Base-by-base conservation (phyloP, 495 filamentous ascomycete species). In the Hyaloscypha finlandica region DNA sequence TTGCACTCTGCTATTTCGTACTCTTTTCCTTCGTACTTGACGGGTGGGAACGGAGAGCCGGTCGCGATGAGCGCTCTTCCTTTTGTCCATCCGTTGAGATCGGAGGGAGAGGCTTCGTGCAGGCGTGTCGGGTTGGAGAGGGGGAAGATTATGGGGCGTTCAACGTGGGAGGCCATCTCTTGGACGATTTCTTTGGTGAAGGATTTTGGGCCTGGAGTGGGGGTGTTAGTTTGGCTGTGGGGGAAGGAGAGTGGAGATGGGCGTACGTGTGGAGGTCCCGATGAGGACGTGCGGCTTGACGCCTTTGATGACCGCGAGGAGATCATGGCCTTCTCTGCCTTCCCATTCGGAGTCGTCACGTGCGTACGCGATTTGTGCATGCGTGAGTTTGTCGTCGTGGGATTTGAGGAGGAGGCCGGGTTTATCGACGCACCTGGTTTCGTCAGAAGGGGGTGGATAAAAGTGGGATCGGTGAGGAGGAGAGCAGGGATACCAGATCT, bases 1-100 rank as follows among this genome's bases (percentile, higher is more conserved):
- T 97, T 97, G 81, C 93, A 96, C 74, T 96, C 93, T 30, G 91
- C 92, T 8, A 96, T 81, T 45, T 92, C 86, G 39, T 89, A 83
- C 62, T 86, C 83, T 33, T 77, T 73, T 0, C 90, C 91, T 20
- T 86, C 79, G 9, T 88, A 86, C 61, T 84, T 83, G 11, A 96
- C 91, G 0, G 93, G 89, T 1, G 86, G 85, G 75, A 96, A 97
- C 3, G 93, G 93, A 57, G 86, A 90, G 8, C 93, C 93, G 0
- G 93, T 97, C 0, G 93, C 92, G 6, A 95, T 86, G n/a, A 96
- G 82, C 0, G 88, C 91, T 65, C 85, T 86, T 0, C 92, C 92
- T 42, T 90, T 78, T 0, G 91, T 94, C 93, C 92, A 97, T 0
- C 83, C 73, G 63, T 87, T 84, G 55, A 97, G 78, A 73, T 96